Evolutionary conservation across 805 yeast species (phyloP).

Genomic region (Komagataella populi): DNA sequence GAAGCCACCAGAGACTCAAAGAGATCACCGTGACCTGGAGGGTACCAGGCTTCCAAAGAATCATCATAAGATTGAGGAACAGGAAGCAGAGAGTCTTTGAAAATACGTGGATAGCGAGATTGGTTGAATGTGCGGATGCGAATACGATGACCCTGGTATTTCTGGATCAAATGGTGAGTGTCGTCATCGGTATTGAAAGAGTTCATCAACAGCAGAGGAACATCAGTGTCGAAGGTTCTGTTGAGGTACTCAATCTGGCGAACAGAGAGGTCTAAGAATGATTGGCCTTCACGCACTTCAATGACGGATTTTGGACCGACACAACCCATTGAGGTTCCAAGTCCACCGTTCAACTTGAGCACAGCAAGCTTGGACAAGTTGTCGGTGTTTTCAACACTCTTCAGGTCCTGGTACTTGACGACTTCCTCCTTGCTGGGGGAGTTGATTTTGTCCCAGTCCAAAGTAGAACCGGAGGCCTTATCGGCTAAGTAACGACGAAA

Average conservation of each 20-base stretch:
- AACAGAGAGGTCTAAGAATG: constrained; percentile 88
- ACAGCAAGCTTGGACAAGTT: constrained; percentile 82
- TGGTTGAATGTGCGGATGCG: constrained; percentile 94
- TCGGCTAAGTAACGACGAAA: constrained; percentile 87
- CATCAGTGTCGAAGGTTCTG: constrained; percentile 81
- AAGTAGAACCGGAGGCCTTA: constrained; percentile 71
- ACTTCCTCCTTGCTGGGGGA: constrained; percentile 88
- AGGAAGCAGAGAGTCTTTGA: constrained; percentile 90
- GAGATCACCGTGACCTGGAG: constrained; percentile 99
- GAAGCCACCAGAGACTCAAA: constrained; percentile 81
- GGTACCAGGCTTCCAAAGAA: constrained; percentile 84
- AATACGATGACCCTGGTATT: constrained; percentile 93
- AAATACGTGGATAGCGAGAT: constrained; percentile 93
- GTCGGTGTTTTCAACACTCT: constrained; percentile 21
- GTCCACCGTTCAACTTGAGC: constrained; percentile 92
- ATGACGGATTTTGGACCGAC: constrained; percentile 97
- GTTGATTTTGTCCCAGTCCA: constrained; percentile 92
- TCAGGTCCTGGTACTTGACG: constrained; percentile 53
- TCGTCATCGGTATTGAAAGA: constrained; percentile 96
- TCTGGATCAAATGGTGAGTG: constrained; percentile 89
- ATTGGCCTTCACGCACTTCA: constrained; percentile 97
- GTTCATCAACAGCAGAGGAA: constrained; percentile 94
- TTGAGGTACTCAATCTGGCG: constrained; percentile 95
- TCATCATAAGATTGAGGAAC: constrained; percentile 73
- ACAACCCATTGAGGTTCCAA: constrained; percentile 99